Evolutionary conservation across 495 filamentous ascomycete species (phyloP), one percentile per base, ranked within the genome.

Genomic region (Glonium stellatum): DNA sequence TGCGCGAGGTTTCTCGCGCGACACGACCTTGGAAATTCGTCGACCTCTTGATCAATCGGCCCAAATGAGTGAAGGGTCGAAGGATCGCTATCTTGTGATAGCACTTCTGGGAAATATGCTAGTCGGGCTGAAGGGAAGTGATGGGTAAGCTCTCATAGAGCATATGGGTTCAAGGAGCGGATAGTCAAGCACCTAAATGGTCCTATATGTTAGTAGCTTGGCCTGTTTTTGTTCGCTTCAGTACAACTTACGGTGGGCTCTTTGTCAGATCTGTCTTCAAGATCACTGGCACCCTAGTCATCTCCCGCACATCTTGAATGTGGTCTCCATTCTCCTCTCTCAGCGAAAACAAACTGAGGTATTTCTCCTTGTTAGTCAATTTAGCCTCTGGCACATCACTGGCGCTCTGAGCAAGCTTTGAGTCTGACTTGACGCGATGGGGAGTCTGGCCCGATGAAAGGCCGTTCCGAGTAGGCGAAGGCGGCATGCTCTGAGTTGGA

Each of bases 181-280:
- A 98, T 97, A 6, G 93, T 98, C 70, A 98, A 77, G 80, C 93
- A 98, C 55, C 92, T 97, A 62, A 31, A 67, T 22, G 18, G 69
- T 13, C 49, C 36, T 2, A 62, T 39, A 25, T 35, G 51, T 23
- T 42, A 52, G 54, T 51, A 42, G 31, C 60, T 19, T 47, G 27
- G 46, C 34, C 1, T 21, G 9, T 0, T 44, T 36, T 5, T 19
- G 10, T 23, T 25, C 9, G 13, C 10, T 4, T 35, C n/a, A 49
- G 58, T 36, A 22, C n/a, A 65, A 88, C 92, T 78, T 87, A 97
- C 89, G 93, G 93, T 76, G 93, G 93, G 73, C 93, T 97, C 87
- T 97, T 98, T 78, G 81, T 89, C 67, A 98, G 81, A 75, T 98
- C 93, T 36, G 93, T 98, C 84, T 97, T 98, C 54, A 98, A 76